Evolutionary conservation across 495 filamentous ascomycete species (phyloP), one percentile per base, ranked within the genome.

Genomic region (Tuber indicum): DNA sequence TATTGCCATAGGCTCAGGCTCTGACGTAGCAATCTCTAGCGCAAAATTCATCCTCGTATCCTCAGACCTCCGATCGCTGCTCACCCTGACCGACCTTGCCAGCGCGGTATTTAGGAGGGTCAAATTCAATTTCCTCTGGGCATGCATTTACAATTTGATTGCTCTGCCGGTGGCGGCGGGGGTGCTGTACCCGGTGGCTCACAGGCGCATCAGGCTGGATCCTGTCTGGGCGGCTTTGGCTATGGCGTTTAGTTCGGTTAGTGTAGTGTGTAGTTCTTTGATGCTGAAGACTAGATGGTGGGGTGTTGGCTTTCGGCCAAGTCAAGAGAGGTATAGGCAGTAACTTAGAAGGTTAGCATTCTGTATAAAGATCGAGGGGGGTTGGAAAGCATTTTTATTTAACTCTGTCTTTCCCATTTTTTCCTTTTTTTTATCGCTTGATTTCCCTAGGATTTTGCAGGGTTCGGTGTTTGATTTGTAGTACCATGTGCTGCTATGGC

Each of bases 41-140:
- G 91, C 94, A 0, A 90, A 91, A 71, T 97, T 97, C 84, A 92
- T 97, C 73, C 89, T 97, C n/a, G 88, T 96, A 32, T 91, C 91
- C 78, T 90, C 89, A 26, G 88, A 92, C 75, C 86, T 97, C 14
- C 84, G 85, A 62, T 87, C 91, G 0, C 87, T 97, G 74, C 87
- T 95, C 52, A 91, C 91, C 6, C 86, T 97, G 39, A 88, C 94
- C 0, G 86, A 91, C 49, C 89, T 97, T 62, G 91, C 90, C 75
- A 85, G 86, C 0, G 87, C 87, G 4, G 93, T 97, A 3, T 95
- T 97, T 82, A 85, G 88, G 46, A 87, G 94, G 23, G 91, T 97
- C 79, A 91, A 91, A 82, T 87, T 96, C 85, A 97, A 97, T 81
- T 97, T 97, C 83, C 88, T 84, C 43, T 97, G 94, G 94, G 94